Conservation (phyloP, 345 rosid genomes). For the Eucalyptus erythrocorys region DNA sequence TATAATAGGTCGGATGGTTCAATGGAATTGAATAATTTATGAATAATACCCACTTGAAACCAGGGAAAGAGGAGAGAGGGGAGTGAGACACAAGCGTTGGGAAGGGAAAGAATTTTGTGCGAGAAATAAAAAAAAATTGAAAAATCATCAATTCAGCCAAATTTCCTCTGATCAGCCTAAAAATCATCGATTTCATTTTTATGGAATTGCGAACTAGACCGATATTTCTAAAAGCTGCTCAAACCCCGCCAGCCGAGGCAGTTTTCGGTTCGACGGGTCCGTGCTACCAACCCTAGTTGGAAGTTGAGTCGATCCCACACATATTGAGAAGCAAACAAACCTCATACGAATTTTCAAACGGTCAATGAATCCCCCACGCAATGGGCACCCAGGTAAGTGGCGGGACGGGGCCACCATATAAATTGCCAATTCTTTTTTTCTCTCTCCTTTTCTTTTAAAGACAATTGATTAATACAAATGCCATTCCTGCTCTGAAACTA, state of each 20-base stretch:
- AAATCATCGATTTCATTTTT: too few species aligned
- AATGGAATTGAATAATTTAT: fast-evolving
- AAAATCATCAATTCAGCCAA: background rate
- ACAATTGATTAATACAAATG: background rate
- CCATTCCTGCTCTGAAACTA: background rate
- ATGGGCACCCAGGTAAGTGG: background rate
- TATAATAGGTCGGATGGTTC: fast-evolving
- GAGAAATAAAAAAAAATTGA: too few species aligned
- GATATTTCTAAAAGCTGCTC: too few species aligned
- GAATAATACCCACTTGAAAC: too few species aligned
- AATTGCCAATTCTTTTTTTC: background rate
- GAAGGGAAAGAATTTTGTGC: background rate
- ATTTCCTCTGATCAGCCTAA: fast-evolving
- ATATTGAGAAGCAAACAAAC: background rate
- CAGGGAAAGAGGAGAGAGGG: background rate
- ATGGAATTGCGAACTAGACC: fast-evolving
- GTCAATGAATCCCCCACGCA: background rate
- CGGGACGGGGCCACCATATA: background rate
- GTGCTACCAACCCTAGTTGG: fast-evolving
- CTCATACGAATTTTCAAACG: background rate
- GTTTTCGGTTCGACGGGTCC: background rate
- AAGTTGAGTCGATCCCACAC: background rate
- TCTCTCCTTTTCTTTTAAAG: background rate
- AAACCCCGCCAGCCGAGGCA: too few species aligned
- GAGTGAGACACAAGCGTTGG: background rate